Evolutionary conservation across 345 rosid genomes (phyloP).

Genomic region (Cardamine resedifolia): DNA sequence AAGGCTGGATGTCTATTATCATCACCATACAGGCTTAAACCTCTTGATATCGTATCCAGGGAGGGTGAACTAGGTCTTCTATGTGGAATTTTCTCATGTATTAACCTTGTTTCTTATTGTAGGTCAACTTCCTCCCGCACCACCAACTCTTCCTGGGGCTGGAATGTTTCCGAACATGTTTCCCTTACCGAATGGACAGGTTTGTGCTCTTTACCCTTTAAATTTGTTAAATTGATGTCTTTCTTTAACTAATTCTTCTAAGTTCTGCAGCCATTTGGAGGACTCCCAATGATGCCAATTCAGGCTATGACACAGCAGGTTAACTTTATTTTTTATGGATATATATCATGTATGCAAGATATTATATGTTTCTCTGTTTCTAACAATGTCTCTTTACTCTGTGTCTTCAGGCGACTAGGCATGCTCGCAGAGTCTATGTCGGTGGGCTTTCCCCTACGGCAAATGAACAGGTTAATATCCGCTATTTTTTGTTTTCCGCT

Average conservation of each 20-base stretch:
- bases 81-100: slow-evolving; percentile 19
- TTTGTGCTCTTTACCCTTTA: slow-evolving; percentile 18
- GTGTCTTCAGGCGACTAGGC: slow-evolving; percentile 78
- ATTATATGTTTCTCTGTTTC: slow-evolving; percentile 12
- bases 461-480: slow-evolving; percentile 73
- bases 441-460: slow-evolving; percentile 93
- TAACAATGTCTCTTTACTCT: not conserved
- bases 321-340: not conserved
- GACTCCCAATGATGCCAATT: slow-evolving; percentile 82
- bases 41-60: slow-evolving; percentile 7
- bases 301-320: slow-evolving; percentile 99
- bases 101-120: slow-evolving; percentile 31
- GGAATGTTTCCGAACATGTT: slow-evolving; percentile 86
- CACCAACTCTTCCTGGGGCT: slow-evolving; percentile 64
- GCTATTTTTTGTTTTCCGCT: not conserved
- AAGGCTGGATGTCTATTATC: slow-evolving; percentile 20
- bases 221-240: not conserved
- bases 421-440: slow-evolving; percentile 95
- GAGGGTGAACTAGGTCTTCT: slow-evolving; percentile 4
- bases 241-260: slow-evolving; percentile 13
- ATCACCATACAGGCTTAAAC: slow-evolving; percentile 24
- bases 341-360: not conserved
- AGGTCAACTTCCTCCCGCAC: slow-evolving; percentile 75
- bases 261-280: slow-evolving; percentile 60
- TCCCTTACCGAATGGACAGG: slow-evolving; percentile 64